phyloP scores from a whole-genome alignment of 108 stramenopile genomes.

The Asterionellopsis glacialis region DNA sequence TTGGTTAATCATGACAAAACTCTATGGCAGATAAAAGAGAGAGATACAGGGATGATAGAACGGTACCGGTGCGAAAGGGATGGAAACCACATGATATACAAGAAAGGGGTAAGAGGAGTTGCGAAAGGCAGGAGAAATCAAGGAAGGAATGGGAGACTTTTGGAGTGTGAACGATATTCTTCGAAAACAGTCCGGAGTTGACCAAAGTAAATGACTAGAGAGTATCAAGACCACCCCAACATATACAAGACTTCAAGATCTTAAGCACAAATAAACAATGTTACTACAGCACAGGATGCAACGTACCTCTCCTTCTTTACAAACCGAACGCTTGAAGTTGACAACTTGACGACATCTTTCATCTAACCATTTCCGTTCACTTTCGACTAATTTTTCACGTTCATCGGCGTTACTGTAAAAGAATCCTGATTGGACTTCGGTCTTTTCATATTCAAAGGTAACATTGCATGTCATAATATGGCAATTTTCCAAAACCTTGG shows the following conservation, averaged over 20 bases:
- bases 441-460: constrained; percentile 99
- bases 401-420: constrained; percentile 95
- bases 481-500: constrained; percentile 87
- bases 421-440: constrained; percentile 94
- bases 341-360: constrained; percentile 93
- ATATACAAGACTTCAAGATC: too few species aligned
- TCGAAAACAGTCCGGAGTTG: too few species aligned
- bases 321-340: constrained; percentile 93
- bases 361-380: constrained; percentile 96
- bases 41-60: neutral
- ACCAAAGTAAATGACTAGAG: too few species aligned
- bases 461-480: constrained; percentile 98
- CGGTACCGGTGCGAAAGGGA: neutral
- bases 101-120: neutral
- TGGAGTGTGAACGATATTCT: too few species aligned
- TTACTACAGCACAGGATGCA: neutral
- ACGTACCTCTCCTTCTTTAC: constrained; percentile 78
- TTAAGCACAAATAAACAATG: neutral
- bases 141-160: too few species aligned
- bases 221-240: too few species aligned
- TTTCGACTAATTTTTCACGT: constrained; percentile 96
- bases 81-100: neutral
- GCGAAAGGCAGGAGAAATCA: too few species aligned
- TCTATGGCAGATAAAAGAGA: constrained; percentile 14
- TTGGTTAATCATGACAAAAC: constrained; percentile 99